These are phyloP conservation scores for Ustilago tritici DNA, from an alignment of 1,284 basidiomycete genomes.

Conservation along the genomic window DNA sequence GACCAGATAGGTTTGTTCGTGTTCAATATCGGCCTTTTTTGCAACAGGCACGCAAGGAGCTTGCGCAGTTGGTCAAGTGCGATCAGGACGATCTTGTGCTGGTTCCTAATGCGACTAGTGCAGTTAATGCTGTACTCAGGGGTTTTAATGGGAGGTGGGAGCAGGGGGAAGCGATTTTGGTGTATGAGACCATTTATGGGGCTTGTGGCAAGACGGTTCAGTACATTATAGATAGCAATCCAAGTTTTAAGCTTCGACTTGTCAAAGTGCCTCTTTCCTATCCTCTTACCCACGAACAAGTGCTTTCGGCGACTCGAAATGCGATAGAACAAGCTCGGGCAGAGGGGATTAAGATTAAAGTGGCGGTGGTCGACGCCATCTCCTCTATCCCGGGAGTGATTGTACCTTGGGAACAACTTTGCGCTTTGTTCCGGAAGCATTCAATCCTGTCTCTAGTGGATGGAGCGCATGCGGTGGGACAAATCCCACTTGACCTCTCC, in stretches of 20 bases:
- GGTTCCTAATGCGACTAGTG: constrained; percentile 66
- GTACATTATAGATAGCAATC: constrained; percentile 64
- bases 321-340: constrained; percentile 24
- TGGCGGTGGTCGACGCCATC: constrained; percentile 83
- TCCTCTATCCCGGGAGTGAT: constrained; percentile 78
- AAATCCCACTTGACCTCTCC: constrained; percentile 66
- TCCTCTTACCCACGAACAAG: constrained; percentile 60
- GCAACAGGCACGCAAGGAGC: constrained; percentile 16
- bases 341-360: constrained; percentile 79
- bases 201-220: constrained; percentile 61
- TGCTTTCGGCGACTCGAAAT: constrained; percentile 60
- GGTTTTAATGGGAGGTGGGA: constrained; percentile 57
- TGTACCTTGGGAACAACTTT: constrained; percentile 83
- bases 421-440: constrained; percentile 54
- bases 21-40: constrained; percentile 23
- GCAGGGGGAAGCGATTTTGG: constrained; percentile 62
- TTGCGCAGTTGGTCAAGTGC: constrained; percentile 29
- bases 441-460: constrained; percentile 74
- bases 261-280: constrained; percentile 59
- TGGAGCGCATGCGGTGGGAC: constrained; percentile 84
- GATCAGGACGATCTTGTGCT: constrained; percentile 61
- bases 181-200: constrained; percentile 61
- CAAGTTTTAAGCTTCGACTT: constrained; percentile 45
- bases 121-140: constrained; percentile 64
- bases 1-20: constrained; percentile 38